phyloP scores from a whole-genome alignment of 768 basidiomycete species.

The Tricholoma flavovirens region DNA sequence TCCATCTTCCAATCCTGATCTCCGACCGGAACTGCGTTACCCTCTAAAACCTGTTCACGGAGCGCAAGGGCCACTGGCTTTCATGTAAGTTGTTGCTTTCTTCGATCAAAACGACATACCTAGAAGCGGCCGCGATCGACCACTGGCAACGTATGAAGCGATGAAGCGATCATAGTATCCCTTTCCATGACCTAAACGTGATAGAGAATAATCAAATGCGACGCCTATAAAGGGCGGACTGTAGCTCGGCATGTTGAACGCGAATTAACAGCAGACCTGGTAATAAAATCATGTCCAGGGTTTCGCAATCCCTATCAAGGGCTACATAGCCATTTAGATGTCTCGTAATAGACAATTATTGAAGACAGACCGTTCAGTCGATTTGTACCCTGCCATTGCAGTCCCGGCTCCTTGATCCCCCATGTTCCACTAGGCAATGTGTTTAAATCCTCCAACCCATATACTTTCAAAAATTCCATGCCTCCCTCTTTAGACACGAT shows the following conservation, averaged over 20 bases:
- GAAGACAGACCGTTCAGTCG: constrained; percentile 46
- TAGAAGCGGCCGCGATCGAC: constrained; percentile 46
- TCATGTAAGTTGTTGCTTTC: constrained; percentile 1
- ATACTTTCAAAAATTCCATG: constrained; percentile 67
- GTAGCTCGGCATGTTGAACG: not conserved
- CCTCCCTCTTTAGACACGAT: constrained; percentile 38
- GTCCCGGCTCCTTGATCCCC: constrained; percentile 69
- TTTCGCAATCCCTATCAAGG: constrained; percentile 30
- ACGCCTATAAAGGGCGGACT: constrained; percentile 41
- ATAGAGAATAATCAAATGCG: constrained; percentile 64
- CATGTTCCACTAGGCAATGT: constrained; percentile 57
- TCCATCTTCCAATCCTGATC: constrained; percentile 63
- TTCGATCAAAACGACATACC: constrained; percentile 34
- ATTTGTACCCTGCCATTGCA: constrained; percentile 34
- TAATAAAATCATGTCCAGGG: constrained; percentile 59
- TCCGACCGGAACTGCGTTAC: constrained; percentile 45
- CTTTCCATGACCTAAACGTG: constrained; percentile 76
- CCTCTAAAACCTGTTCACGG: constrained; percentile 54
- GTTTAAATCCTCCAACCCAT: constrained; percentile 51
- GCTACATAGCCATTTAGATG: constrained; percentile 22
- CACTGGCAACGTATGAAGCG: constrained; percentile 41
- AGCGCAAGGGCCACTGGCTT: constrained; percentile 57
- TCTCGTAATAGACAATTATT: not conserved
- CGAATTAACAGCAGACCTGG: constrained; percentile 42
- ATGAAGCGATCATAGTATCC: constrained; percentile 81